Percentiles rank a stretch among this genome's conserved stretches.
Conservation (phyloP, 108 stramenopile genomes). For the Conticribra weissflogii region DNA sequence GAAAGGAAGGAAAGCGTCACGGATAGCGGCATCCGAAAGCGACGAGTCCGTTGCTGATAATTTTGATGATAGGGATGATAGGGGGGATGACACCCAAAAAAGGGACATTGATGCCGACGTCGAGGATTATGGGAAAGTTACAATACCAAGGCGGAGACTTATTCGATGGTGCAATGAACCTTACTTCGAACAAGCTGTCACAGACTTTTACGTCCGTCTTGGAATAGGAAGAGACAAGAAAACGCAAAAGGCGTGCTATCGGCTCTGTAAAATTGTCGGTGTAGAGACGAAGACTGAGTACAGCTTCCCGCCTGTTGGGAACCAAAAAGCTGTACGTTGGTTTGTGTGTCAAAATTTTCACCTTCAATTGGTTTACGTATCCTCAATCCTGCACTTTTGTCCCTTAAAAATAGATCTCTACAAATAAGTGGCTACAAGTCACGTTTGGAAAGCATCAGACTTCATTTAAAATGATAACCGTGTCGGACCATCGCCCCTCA, state of each 20-base stretch:
- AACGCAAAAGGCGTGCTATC: conserved; percentile 78
- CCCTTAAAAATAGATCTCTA: conserved; percentile 49
- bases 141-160: conserved; percentile 78
- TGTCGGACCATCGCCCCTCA: conserved; percentile 76
- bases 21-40: conserved; percentile 41
- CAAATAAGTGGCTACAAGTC: conserved; percentile 72
- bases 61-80: conserved; percentile 31
- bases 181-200: conserved; percentile 80
- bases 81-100: conserved; percentile 13
- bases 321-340: conserved; percentile 69
- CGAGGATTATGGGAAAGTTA: conserved; percentile 74
- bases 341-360: no score
- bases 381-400: no score
- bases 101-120: conserved; percentile 66
- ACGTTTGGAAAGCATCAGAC: conserved; percentile 70
- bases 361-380: no score
- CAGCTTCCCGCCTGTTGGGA: conserved; percentile 61
- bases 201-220: conserved; percentile 74
- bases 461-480: conserved; percentile 75
- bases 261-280: conserved; percentile 78
- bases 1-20: conserved; percentile 47
- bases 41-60: conserved; percentile 52
- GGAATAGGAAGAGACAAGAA: conserved; percentile 80
- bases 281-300: conserved; percentile 62
- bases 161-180: conserved; percentile 90